Percentiles rank a stretch among this genome's conserved stretches.
Conservation (phyloP, 345 rosid genomes). For the Lepidium africanum region DNA sequence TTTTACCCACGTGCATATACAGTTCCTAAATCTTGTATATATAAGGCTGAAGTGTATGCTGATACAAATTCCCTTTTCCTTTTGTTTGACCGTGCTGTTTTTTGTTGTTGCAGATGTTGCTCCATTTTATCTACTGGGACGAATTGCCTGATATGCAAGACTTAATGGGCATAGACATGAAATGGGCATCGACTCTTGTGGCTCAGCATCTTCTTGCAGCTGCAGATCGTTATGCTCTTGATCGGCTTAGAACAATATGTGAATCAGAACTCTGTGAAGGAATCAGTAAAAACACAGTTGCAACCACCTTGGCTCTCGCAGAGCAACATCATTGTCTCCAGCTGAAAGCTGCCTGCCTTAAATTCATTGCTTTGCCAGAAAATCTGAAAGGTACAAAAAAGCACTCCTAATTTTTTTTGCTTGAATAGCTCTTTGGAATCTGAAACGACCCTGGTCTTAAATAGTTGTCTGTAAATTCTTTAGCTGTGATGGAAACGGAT, state of each 20-base stretch:
- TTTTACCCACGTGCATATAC: neutral
- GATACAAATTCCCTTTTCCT: neutral
- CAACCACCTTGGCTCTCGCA: constrained; percentile 73
- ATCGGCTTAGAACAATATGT: constrained; percentile 62
- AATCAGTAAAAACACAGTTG: constrained; percentile 64
- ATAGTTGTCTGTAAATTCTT: neutral
- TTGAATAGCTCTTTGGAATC: neutral
- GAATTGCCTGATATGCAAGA: constrained; percentile 61
- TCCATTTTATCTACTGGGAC: constrained; percentile 81
- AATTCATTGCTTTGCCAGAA: constrained; percentile 49
- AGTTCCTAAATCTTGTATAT: neutral
- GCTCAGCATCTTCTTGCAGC: constrained; percentile 80
- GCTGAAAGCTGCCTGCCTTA: constrained; percentile 66
- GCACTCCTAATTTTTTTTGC: neutral
- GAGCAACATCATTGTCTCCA: constrained; percentile 76
- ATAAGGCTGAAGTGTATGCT: neutral
- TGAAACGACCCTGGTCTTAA: neutral
- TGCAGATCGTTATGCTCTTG: constrained; percentile 71
- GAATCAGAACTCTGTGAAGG: constrained; percentile 64
- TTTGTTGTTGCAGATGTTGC: constrained; percentile 46
- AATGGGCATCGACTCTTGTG: constrained; percentile 61
- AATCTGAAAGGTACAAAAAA: constrained; percentile 48
- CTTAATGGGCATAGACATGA: constrained; percentile 49
- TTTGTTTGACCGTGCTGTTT: constrained; percentile 1
- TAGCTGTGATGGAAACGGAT: constrained; percentile 81